These are phyloP conservation scores for Penicillium olsonii DNA, from an alignment of 2,329 filamentous ascomycete genomes.

Conservation along the genomic window DNA sequence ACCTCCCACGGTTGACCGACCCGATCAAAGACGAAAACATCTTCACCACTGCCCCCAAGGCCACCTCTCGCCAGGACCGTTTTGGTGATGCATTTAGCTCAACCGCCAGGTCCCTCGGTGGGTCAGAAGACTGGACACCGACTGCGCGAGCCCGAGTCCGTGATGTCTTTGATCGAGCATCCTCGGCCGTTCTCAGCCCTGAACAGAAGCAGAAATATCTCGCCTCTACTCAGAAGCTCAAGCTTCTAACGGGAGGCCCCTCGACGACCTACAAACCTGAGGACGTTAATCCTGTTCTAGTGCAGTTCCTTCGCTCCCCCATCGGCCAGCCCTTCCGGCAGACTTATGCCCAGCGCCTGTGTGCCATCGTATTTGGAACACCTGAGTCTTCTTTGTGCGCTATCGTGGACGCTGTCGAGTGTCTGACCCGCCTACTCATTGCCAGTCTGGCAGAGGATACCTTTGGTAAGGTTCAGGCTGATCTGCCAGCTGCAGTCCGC, in stretches of 20 bases:
- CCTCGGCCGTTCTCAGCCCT: slow-evolving; percentile 41
- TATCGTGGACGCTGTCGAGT: slow-evolving; percentile 71
- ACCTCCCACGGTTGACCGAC: slow-evolving; percentile 53
- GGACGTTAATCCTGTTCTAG: slow-evolving; percentile 51
- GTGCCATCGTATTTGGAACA: slow-evolving; percentile 68
- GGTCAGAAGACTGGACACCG: slow-evolving; percentile 47
- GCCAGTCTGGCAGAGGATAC: slow-evolving; percentile 77
- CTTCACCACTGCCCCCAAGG: slow-evolving; percentile 44
- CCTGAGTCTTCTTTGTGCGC: slow-evolving; percentile 70
- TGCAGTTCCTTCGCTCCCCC: slow-evolving; percentile 51
- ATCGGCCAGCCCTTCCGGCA: slow-evolving; percentile 71
- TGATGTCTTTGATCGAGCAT: slow-evolving; percentile 41
- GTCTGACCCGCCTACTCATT: slow-evolving; percentile 68
- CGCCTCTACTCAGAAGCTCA: slow-evolving; percentile 40
- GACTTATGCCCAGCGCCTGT: slow-evolving; percentile 65
- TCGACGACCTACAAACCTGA: slow-evolving; percentile 48
- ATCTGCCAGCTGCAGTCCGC: slow-evolving; percentile 73
- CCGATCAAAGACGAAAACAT: slow-evolving; percentile 52
- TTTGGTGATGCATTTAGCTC: slow-evolving; percentile 46
- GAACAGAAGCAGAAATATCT: slow-evolving; percentile 42
- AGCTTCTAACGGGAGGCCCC: slow-evolving; percentile 34
- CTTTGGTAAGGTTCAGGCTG: slow-evolving; percentile 81
- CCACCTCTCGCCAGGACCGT: slow-evolving; percentile 36
- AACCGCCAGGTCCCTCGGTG: slow-evolving; percentile 49
- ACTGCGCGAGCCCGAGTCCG: slow-evolving; percentile 41